Conservation (phyloP, 2,329 filamentous ascomycete species). For the Penicillium sp. region DNA sequence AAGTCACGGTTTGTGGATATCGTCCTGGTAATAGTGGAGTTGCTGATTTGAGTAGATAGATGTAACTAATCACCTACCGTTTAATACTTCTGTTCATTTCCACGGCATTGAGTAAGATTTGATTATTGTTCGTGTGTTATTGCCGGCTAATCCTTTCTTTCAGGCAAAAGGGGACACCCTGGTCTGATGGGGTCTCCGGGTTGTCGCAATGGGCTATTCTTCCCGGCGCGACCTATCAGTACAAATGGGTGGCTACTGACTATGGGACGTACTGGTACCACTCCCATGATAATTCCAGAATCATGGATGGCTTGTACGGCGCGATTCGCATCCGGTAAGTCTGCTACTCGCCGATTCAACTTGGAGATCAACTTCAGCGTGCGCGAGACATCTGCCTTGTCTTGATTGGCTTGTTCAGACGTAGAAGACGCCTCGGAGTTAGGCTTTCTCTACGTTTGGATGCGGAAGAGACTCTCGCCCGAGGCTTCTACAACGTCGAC, state of each 20-base stretch:
- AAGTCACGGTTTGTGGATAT: conserved; percentile 3
- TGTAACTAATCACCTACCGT: conserved; percentile 15
- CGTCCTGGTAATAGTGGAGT: neutral
- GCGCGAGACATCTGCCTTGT: too few species aligned
- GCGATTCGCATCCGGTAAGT: neutral
- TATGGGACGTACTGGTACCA: neutral
- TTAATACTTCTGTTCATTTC: conserved; percentile 17
- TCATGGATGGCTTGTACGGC: neutral
- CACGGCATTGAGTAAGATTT: conserved; percentile 17
- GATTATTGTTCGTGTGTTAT: too few species aligned
- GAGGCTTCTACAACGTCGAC: too few species aligned
- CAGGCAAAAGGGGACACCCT: neutral
- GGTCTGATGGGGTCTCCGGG: neutral
- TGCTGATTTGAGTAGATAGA: neutral
- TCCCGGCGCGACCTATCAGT: neutral
- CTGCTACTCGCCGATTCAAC: too few species aligned
- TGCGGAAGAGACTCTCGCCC: too few species aligned
- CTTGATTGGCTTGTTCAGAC: too few species aligned
- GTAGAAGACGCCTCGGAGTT: too few species aligned
- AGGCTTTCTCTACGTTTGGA: too few species aligned
- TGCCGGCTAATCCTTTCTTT: neutral
- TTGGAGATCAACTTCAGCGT: too few species aligned
- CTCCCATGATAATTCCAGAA: neutral
- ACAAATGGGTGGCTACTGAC: neutral
- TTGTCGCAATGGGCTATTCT: neutral